Evolutionary conservation across 768 basidiomycete species (phyloP).

Genomic region (Trametes gibbosa): DNA sequence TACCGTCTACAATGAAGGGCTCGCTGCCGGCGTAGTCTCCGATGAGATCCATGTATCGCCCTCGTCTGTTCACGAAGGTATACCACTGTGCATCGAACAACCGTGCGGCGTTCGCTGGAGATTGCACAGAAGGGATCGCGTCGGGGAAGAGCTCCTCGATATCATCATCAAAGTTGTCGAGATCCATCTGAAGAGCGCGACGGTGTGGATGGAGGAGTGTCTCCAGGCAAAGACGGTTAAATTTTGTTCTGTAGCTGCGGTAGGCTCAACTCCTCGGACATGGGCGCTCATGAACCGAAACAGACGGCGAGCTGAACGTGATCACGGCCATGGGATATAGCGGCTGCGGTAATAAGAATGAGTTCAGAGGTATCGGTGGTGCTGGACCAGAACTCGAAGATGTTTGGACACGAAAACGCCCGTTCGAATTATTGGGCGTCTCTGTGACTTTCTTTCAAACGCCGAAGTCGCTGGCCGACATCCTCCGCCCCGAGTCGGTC

Average conservation of each 20-base stretch:
- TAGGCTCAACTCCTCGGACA: too few relatives aligned
- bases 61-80: constrained; percentile 31
- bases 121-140: neutral
- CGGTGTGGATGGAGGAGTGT: neutral
- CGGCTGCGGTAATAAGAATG: constrained; percentile 1
- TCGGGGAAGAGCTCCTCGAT: constrained; percentile 5
- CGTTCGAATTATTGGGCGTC: constrained; percentile 2
- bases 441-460: neutral
- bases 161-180: constrained; percentile 37
- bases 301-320: neutral
- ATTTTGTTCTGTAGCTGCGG: neutral
- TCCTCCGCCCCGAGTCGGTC: neutral
- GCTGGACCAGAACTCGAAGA: neutral
- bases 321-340: too few relatives aligned
- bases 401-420: neutral
- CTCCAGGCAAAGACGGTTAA: neutral
- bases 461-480: constrained; percentile 17
- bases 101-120: constrained; percentile 9
- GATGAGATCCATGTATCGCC: constrained; percentile 66
- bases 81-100: constrained; percentile 42
- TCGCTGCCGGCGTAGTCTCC: constrained; percentile 71
- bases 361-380: too few relatives aligned
- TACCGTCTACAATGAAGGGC: constrained; percentile 64
- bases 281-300: too few relatives aligned
- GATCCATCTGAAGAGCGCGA: constrained; percentile 32